Percentiles rank a stretch among this genome's conserved stretches.
Conservation (phyloP, 2,329 filamentous ascomycete genomes). For the Diaporthe sp. region DNA sequence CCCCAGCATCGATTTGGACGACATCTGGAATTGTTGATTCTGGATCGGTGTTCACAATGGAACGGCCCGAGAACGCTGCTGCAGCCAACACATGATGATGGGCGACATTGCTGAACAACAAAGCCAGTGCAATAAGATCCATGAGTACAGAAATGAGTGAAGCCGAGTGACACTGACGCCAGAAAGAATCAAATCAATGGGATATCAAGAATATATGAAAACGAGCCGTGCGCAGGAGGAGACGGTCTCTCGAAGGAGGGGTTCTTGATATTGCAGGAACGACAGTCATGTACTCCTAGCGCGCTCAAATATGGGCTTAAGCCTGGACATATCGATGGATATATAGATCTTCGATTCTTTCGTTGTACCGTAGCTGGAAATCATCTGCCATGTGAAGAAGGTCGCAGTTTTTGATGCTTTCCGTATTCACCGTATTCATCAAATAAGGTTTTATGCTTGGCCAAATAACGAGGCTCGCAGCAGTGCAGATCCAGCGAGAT, state of each 20-base stretch:
- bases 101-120: neutral
- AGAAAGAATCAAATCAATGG: neutral
- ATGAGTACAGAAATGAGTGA: neutral
- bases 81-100: neutral
- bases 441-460: neutral
- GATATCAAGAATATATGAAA: neutral
- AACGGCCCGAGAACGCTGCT: neutral
- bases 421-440: neutral
- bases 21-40: neutral
- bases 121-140: neutral
- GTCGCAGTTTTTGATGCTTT: neutral
- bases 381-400: neutral
- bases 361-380: too few relatives aligned
- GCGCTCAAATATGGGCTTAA: too few relatives aligned
- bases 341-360: neutral
- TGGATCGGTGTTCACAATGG: too few relatives aligned
- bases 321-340: neutral
- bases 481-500: neutral
- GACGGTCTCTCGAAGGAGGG: neutral
- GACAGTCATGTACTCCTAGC: fast-evolving
- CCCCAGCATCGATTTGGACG: neutral
- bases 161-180: neutral
- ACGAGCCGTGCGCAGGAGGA: neutral
- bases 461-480: neutral
- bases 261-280: too few relatives aligned